Evolutionary conservation across 2,329 filamentous ascomycete genomes (phyloP).

Genomic region (Nothopassalora personata): DNA sequence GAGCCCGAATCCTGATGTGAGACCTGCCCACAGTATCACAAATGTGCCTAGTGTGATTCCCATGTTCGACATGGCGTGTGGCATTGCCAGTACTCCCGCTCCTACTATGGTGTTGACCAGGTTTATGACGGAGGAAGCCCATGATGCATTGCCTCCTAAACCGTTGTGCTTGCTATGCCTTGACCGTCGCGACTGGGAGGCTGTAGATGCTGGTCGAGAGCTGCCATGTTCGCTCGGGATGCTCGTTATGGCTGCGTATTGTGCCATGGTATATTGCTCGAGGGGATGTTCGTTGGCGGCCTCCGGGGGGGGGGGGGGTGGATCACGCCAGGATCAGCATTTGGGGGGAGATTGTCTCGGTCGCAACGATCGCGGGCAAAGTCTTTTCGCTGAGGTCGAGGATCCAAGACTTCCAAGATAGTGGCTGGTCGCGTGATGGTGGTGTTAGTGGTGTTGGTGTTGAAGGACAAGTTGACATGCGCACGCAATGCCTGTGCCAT

Average conservation of each 20-base stretch:
- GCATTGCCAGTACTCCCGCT: conserved; percentile 90
- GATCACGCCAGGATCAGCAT: conserved; percentile 2
- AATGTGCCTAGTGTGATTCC: conserved; percentile 79
- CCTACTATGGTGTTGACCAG: conserved; percentile 95
- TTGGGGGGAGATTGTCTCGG: background rate
- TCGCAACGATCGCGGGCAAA: background rate
- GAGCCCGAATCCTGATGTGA: conserved; percentile 84
- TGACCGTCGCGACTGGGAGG: conserved; percentile 48
- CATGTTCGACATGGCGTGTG: conserved; percentile 92
- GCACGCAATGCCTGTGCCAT: no score
- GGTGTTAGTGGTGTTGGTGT: no score
- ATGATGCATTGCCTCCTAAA: conserved; percentile 69
- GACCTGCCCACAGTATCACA: conserved; percentile 85
- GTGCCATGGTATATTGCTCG: conserved; percentile 34
- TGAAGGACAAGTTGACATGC: no score
- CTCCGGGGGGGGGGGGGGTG: background rate
- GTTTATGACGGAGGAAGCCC: conserved; percentile 88
- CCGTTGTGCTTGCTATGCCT: conserved; percentile 65
- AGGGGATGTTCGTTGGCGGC: background rate
- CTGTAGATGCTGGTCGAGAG: conserved; percentile 37
- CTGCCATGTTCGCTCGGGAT: conserved; percentile 35
- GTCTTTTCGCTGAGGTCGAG: no score
- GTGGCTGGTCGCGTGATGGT: no score
- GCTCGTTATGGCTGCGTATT: conserved; percentile 42
- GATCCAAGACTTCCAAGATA: no score